Evolutionary conservation across 176 grass and related monocot species (phyloP).

Genomic region (Dactylis glomerata): DNA sequence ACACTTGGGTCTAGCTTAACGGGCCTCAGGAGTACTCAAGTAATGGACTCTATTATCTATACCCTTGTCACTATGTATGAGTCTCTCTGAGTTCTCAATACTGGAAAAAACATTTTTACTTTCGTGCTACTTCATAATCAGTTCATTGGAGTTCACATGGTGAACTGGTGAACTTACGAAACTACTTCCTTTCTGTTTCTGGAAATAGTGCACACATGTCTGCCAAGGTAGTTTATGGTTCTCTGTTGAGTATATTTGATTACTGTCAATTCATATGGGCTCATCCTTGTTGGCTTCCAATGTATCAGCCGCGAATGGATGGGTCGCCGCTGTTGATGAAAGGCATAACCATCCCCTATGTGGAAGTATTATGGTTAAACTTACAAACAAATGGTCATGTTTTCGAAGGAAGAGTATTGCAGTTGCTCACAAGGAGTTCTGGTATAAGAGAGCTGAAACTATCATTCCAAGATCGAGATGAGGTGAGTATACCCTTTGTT

Average conservation of each 20-base stretch:
- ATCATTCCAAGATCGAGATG: not conserved
- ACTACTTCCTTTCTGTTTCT: conserved; percentile 4
- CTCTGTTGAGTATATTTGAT: not conserved
- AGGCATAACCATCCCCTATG: not conserved
- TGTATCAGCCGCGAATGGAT: not conserved
- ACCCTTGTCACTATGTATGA: no score
- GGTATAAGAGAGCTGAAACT: not conserved
- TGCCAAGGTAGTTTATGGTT: not conserved
- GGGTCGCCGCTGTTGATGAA: not conserved
- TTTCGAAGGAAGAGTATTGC: not conserved
- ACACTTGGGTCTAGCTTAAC: no score
- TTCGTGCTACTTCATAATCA: not conserved
- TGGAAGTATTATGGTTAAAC: not conserved
- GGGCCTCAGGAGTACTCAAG: no score
- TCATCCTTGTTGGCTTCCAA: not conserved
- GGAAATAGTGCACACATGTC: not conserved
- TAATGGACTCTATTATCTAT: no score
- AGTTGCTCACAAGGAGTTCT: not conserved
- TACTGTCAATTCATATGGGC: not conserved
- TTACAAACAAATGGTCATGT: not conserved
- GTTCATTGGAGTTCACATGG: not conserved
- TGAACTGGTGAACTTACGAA: not conserved
- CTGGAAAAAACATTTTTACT: not conserved
- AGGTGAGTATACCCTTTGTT: not conserved
- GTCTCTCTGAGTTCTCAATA: not conserved